Evolutionary conservation across 768 basidiomycete genomes (phyloP), one percentile per base, ranked within the genome.

Genomic region (Erythrobasidium yunnanense): DNA sequence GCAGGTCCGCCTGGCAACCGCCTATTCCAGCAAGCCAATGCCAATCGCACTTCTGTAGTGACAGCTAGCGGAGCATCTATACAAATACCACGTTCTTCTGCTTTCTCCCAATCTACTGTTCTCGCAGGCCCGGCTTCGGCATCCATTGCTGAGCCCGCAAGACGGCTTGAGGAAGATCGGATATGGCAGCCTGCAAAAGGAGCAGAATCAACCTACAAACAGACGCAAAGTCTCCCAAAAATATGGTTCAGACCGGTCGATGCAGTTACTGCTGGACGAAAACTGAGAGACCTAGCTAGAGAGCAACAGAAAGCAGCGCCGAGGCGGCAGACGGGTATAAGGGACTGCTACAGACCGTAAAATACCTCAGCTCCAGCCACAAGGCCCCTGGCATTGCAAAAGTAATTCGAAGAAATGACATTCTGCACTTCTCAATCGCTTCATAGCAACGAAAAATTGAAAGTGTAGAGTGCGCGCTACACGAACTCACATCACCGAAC

Each of bases 181-280:
- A 25, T 34, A 32, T 63, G 60, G 60, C 11, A 20, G 30, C 60
- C 60, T 29, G 20, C 46, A 23, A 2, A 25, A 6, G 49, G 47
- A 32, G 27, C 17, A 34, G 60, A 25, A n/a, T 17, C 4, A 30
- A 22, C 49, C 25, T 63, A 63, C 25, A 49, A 20, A 5, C 42
- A 35, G 23, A 63, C 60, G 5, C 32, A 51, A 8, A 51, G 47
- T 2, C 18, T 18, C 23, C 60, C 60, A 15, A n/a, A 51, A 15
- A n/a, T 63, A 2, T 63, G 33, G 27, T 63, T n/a, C 20, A 63
- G 33, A 32, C 42, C 60, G n/a, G 60, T 63, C 11, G 60, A 63
- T 51, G n/a, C 25, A n/a, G 60, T 63, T 7, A 49, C 45, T 25
- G 60, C 60, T 29, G 60, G 60, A 8, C 47, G 60, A 25, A 52